Evolutionary conservation across 768 basidiomycete genomes (phyloP), one percentile per base, ranked within the genome.

Genomic region (Mycena capillaripes): DNA sequence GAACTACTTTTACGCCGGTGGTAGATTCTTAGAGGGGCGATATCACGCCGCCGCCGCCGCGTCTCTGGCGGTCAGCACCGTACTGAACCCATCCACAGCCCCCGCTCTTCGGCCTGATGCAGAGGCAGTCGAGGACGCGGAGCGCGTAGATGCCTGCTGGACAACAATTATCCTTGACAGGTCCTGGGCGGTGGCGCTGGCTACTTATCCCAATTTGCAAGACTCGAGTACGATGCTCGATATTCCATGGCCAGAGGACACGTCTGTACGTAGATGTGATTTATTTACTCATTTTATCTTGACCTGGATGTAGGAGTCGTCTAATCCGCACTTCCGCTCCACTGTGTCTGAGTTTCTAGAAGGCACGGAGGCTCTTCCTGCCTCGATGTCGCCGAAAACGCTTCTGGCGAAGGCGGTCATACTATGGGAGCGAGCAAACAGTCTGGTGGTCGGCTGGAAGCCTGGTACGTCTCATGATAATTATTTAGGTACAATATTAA

Each of bases 1-100:
- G 0, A 81, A 80, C 50, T 87, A 85, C 70, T 84, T 88, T 75
- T 85, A 84, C 70, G 77, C 80, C 34, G 75, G 78, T 23, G 85
- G 84, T 44, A 80, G 86, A 23, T 68, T 79, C 14, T 72, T 86
- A 2, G 86, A 74, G 56, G 69, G 61, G 29, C 27, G 84, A 30
- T 87, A 87, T 69, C 81, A 80, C 59, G 81, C 81, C 34, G 79
- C 82, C 59, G 81, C 85, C 0, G 80, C 85, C 23, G 80, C 80
- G 71, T 76, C 78, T 0, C 65, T 86, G 25, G 80, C 74, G 1
- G 61, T 78, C 32, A 72, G 79, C 66, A 65, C 77, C 42, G 76
- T 60, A 19, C 60, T 84, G 30, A 75, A 81, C 55, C 68, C 30
- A 11, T 9, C 32, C 25, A 0, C 23, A 11, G 12, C 5, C 17